phyloP scores from a whole-genome alignment of 495 filamentous ascomycete species.

The Aspergillus sparsus region DNA sequence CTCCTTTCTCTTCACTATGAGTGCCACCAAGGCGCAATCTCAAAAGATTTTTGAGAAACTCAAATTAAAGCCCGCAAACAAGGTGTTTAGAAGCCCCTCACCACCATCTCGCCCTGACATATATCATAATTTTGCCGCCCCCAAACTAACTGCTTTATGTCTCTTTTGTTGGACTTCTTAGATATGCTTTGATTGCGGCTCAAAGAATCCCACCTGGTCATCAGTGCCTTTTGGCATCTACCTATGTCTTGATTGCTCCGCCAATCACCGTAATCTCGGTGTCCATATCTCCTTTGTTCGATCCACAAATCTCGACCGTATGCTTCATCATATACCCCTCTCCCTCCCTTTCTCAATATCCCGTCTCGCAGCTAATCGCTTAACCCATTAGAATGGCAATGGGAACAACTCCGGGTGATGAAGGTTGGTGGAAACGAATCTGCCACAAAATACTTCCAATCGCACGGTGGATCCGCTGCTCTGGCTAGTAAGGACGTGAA shows the following conservation, averaged over 20 bases:
- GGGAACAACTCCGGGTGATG: constrained; percentile 97
- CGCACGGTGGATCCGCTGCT: constrained; percentile 89
- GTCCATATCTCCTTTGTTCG: constrained; percentile 98
- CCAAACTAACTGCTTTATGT: constrained; percentile 1
- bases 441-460: constrained; percentile 96
- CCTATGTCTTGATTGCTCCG: constrained; percentile 94
- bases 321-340: constrained; percentile 33
- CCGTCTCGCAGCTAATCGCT: constrained; percentile 24
- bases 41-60: constrained; percentile 98
- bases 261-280: constrained; percentile 87
- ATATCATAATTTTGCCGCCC: constrained; percentile 25
- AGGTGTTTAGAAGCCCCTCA: constrained; percentile 57
- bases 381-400: constrained; percentile 83
- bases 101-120: constrained; percentile 15
- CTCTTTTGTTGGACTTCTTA: constrained; percentile 31
- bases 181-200: constrained; percentile 96
- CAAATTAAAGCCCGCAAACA: constrained; percentile 90
- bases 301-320: constrained; percentile 97
- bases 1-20: constrained; percentile 55
- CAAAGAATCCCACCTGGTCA: constrained; percentile 97
- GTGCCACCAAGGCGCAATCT: constrained; percentile 90
- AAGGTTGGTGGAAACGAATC: constrained; percentile 98
- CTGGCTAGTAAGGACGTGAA: constrained; percentile 94
- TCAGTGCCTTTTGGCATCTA: constrained; percentile 98
- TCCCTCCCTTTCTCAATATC: neutral